Percentiles rank a stretch among this genome's conserved stretches.
phyloP scores from a whole-genome alignment of 2,329 filamentous ascomycete species.

The Hymenoscyphus albidus region DNA sequence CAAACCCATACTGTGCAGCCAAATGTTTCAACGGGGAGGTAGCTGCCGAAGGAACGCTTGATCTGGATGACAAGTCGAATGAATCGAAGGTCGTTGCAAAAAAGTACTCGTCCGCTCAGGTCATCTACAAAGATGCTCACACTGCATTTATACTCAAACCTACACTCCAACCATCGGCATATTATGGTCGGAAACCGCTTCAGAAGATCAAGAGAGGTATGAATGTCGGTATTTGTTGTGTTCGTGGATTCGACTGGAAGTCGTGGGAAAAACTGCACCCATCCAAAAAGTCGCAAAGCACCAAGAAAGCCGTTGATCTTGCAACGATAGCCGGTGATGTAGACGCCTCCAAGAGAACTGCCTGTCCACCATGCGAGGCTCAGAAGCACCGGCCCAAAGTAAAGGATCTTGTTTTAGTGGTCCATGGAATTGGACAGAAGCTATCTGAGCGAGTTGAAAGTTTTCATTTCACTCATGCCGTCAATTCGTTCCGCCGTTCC shows the following conservation, averaged over 20 bases:
- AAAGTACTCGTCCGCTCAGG: slow-evolving; percentile 70
- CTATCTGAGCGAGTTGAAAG: slow-evolving; percentile 91
- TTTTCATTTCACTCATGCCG: slow-evolving; percentile 94
- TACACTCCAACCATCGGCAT: slow-evolving; percentile 76
- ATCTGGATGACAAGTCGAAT: slow-evolving; percentile 21
- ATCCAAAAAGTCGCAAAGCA: slow-evolving; percentile 30
- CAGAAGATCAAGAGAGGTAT: slow-evolving; percentile 75
- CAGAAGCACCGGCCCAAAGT: slow-evolving; percentile 65
- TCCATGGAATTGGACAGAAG: slow-evolving; percentile 96
- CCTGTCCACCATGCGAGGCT: slow-evolving; percentile 57
- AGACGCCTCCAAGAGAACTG: slow-evolving; percentile 17
- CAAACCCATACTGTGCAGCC: slow-evolving; percentile 56
- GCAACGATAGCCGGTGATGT: slow-evolving; percentile 20
- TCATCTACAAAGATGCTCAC: slow-evolving; percentile 76
- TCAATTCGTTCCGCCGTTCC: slow-evolving; percentile 82
- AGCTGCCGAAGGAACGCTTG: slow-evolving; percentile 49
- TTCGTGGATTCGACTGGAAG: slow-evolving; percentile 79
- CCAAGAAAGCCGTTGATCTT: slow-evolving; percentile 33
- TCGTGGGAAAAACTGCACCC: slow-evolving; percentile 70
- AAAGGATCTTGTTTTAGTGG: slow-evolving; percentile 83
- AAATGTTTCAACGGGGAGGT: slow-evolving; percentile 58
- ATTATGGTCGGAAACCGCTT: slow-evolving; percentile 77
- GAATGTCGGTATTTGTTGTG: slow-evolving; percentile 79
- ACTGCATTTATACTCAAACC: slow-evolving; percentile 85
- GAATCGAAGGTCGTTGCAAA: slow-evolving; percentile 37